phyloP scores from a whole-genome alignment of 495 filamentous ascomycete genomes.

The Cercophora newfieldiana region DNA sequence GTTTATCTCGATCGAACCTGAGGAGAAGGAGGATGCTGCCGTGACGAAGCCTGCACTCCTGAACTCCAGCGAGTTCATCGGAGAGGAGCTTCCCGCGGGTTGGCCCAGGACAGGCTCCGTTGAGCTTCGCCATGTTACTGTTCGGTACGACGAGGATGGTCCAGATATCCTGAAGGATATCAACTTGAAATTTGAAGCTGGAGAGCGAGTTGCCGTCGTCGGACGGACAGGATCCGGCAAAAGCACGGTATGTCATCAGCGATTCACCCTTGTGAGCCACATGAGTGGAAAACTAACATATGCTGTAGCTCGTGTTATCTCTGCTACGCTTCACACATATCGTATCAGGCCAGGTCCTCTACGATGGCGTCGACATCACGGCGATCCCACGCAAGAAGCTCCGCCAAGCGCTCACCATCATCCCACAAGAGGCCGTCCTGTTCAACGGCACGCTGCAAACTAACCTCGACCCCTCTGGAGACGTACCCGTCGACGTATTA shows the following conservation, averaged over 20 bases:
- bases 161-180: constrained; percentile 53
- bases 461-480: constrained; percentile 52
- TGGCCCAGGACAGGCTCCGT: constrained; percentile 52
- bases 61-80: constrained; percentile 21
- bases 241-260: constrained; percentile 43
- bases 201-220: constrained; percentile 56
- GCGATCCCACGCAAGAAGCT: constrained; percentile 50
- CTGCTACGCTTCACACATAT: constrained; percentile 58
- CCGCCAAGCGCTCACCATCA: constrained; percentile 53
- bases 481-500: constrained; percentile 41
- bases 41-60: constrained; percentile 12
- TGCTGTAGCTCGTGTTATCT: constrained; percentile 45
- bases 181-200: constrained; percentile 51
- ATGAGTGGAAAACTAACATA: constrained; percentile 26
- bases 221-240: constrained; percentile 63
- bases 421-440: constrained; percentile 59
- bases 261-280: neutral
- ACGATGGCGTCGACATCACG: constrained; percentile 55
- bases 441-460: constrained; percentile 53
- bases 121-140: constrained; percentile 51
- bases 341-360: constrained; percentile 48
- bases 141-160: constrained; percentile 48
- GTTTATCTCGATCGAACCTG: constrained; percentile 46
- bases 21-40: constrained; percentile 39
- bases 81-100: constrained; percentile 35